Evolutionary conservation across 305 asterid species (phyloP).

Genomic region (Rubia tinctorum): DNA sequence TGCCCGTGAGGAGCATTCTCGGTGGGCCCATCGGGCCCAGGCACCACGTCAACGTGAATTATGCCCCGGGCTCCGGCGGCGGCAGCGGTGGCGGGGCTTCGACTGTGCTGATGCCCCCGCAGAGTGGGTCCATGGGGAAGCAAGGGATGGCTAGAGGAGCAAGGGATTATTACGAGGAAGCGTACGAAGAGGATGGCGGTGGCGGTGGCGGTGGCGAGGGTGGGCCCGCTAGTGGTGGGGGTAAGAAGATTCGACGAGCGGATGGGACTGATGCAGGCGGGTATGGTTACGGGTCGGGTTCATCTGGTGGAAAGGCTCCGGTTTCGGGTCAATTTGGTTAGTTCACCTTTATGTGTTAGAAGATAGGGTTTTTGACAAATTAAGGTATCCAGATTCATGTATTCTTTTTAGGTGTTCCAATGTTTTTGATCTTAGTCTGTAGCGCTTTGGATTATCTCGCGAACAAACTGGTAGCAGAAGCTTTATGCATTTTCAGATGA

Average conservation of each 20-base stretch:
- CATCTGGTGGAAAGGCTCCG: conserved; percentile 52
- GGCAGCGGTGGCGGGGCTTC: conserved; percentile 17
- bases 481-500: neutral
- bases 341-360: conserved; percentile 15
- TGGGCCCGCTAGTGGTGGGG: conserved; percentile 44
- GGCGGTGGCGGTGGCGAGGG: conserved; percentile 33
- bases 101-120: conserved; percentile 44
- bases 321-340: conserved; percentile 54
- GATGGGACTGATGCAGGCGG: conserved; percentile 48
- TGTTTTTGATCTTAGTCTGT: neutral
- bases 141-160: conserved; percentile 52
- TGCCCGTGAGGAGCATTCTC: conserved; percentile 88
- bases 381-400: neutral
- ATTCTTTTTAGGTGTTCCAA: neutral
- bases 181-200: conserved; percentile 54
- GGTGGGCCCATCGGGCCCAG: conserved; percentile 79
- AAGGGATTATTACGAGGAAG: conserved; percentile 72
- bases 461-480: neutral
- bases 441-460: neutral
- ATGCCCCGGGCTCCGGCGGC: conserved; percentile 24
- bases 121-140: conserved; percentile 46
- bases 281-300: conserved; percentile 53
- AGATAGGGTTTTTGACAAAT: conserved; percentile 7
- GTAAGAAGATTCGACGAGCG: conserved; percentile 42
- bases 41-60: conserved; percentile 39